phyloP scores from a whole-genome alignment of 1,284 basidiomycete genomes.

The Cryptococcus wingfieldii region DNA sequence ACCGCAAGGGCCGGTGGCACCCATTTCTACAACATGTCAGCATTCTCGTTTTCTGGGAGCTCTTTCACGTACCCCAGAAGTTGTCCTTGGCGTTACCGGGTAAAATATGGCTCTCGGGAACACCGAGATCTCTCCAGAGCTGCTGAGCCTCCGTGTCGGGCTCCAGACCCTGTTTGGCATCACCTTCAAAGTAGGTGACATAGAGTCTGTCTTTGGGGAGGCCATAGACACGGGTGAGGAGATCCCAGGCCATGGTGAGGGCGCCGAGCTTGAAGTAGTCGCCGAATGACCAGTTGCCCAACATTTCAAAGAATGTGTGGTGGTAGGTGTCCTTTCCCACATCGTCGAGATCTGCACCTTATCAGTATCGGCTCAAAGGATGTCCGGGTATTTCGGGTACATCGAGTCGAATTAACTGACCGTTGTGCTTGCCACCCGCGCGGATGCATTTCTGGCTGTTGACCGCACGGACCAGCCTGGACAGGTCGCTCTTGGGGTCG shows the following conservation, averaged over 20 bases:
- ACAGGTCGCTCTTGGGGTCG: slow-evolving; percentile 83
- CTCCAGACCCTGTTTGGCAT: slow-evolving; percentile 76
- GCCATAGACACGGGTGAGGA: slow-evolving; percentile 78
- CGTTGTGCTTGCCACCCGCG: slow-evolving; percentile 98
- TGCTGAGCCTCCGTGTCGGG: slow-evolving; percentile 82
- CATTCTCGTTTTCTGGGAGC: neutral
- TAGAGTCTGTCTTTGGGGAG: slow-evolving; percentile 88
- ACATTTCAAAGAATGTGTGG: slow-evolving; percentile 98
- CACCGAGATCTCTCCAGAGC: slow-evolving; percentile 81
- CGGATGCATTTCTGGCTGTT: slow-evolving; percentile 98
- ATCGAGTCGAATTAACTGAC: slow-evolving; percentile 49
- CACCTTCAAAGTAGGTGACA: slow-evolving; percentile 97
- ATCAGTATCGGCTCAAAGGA: neutral
- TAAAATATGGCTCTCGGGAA: slow-evolving; percentile 82
- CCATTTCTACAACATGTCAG: slow-evolving; percentile 71
- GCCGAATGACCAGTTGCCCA: slow-evolving; percentile 99
- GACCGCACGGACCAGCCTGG: slow-evolving; percentile 85
- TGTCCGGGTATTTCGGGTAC: neutral
- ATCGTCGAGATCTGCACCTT: slow-evolving; percentile 78
- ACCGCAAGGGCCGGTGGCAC: slow-evolving; percentile 93
- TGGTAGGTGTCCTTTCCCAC: slow-evolving; percentile 82
- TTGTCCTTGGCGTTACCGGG: slow-evolving; percentile 96
- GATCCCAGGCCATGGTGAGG: slow-evolving; percentile 86
- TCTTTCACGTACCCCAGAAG: slow-evolving; percentile 80
- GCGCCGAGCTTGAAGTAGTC: slow-evolving; percentile 99